Evolutionary conservation across 1,139 yeast species (phyloP).

Genomic region (Zygosaccharomyces pseudobailii): DNA sequence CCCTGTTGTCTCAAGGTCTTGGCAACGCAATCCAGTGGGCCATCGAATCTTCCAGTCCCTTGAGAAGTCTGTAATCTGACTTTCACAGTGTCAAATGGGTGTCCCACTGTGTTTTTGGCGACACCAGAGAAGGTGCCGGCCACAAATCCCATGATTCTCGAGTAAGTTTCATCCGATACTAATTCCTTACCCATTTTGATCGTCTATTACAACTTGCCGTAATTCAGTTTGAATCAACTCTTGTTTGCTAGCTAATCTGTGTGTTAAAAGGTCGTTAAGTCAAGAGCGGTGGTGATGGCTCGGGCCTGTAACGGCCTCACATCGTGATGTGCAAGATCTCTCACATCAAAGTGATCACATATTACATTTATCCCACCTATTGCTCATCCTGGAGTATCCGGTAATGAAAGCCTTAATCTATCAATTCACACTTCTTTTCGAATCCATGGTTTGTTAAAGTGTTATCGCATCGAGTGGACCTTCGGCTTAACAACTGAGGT

Average conservation of each 20-base stretch:
- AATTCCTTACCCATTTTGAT: conserved; percentile 2
- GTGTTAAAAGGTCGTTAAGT: not conserved
- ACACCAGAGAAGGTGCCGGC: conserved; percentile 88
- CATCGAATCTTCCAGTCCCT: conserved; percentile 56
- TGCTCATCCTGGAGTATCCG: not conserved
- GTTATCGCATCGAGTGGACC: not conserved
- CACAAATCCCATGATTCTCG: conserved; percentile 58
- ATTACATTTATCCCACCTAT: not conserved
- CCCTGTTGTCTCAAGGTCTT: conserved; percentile 76
- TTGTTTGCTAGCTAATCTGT: not conserved
- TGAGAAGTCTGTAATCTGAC: conserved; percentile 83
- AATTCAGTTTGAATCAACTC: not conserved
- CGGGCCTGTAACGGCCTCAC: conserved; percentile 13
- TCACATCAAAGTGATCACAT: not conserved
- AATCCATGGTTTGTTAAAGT: not conserved
- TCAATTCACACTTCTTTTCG: not conserved
- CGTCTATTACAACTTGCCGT: not conserved
- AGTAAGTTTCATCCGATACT: conserved; percentile 20
- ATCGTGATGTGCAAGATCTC: not conserved
- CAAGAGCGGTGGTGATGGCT: not conserved
- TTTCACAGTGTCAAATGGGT: conserved; percentile 88
- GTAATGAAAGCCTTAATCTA: not conserved
- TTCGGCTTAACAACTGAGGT: not conserved
- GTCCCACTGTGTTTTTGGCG: conserved; percentile 85
- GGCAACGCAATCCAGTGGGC: conserved; percentile 75